Conservation (phyloP, 306 rosid species). For the Lathyrus tuberosus region DNA sequence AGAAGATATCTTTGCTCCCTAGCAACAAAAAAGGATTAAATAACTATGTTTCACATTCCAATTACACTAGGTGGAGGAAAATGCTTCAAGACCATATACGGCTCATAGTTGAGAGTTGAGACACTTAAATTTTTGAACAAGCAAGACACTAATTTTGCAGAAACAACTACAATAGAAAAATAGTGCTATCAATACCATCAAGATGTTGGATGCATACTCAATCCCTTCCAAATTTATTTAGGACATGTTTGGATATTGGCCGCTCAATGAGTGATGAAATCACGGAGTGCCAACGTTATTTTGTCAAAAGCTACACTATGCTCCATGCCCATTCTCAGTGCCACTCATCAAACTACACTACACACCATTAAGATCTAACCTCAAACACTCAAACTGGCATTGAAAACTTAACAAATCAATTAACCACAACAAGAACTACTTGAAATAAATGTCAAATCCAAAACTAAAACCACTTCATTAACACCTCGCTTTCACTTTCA, state of each 20-base stretch:
- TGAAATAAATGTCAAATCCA: neutral
- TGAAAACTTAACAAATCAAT: slow-evolving; percentile 31
- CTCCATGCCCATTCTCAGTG: slow-evolving; percentile 18
- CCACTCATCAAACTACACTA: slow-evolving; percentile 21
- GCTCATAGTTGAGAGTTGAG: no score
- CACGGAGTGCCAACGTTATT: neutral
- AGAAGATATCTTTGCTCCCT: slow-evolving; percentile 22
- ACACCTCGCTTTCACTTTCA: slow-evolving; percentile 51
- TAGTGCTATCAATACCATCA: slow-evolving; percentile 13
- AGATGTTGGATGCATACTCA: slow-evolving; percentile 21
- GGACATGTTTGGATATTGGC: neutral
- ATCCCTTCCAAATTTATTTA: slow-evolving; percentile 18
- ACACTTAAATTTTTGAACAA: no score
- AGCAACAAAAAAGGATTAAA: no score
- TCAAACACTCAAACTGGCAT: slow-evolving; percentile 38
- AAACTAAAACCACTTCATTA: slow-evolving; percentile 39
- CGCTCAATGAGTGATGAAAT: neutral
- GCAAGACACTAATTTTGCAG: no score
- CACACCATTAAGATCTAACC: slow-evolving; percentile 38
- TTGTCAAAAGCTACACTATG: neutral
- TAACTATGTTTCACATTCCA: no score
- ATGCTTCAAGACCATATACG: no score
- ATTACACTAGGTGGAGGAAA: no score
- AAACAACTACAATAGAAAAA: no score
- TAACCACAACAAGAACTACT: slow-evolving; percentile 31